A percentile compares a stretch with the other conserved stretches of the same genome.
Evolutionary conservation across 768 basidiomycete genomes (phyloP).

Genomic region (Rhizopogon vesiculosus): DNA sequence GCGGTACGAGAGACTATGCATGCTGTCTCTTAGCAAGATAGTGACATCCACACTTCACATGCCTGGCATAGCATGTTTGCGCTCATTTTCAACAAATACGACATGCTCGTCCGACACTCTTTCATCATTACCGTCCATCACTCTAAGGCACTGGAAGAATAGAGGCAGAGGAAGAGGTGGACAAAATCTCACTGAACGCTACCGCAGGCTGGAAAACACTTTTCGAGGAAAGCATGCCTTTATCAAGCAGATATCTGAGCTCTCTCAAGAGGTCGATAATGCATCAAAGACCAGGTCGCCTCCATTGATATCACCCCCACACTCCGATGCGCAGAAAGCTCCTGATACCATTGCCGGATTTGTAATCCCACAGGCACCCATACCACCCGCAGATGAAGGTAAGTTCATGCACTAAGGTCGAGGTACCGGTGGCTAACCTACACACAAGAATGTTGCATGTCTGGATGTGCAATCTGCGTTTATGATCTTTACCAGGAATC

Average conservation of each 20-base stretch:
- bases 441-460: constrained; percentile 86
- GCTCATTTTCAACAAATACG: constrained; percentile 1
- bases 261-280: constrained; percentile 10
- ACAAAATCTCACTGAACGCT: constrained; percentile 57
- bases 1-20: constrained; percentile 9
- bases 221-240: constrained; percentile 40
- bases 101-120: neutral
- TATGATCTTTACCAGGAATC: constrained; percentile 85
- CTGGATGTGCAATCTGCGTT: constrained; percentile 88
- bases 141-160: neutral
- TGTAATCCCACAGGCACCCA: constrained; percentile 57
- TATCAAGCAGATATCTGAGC: constrained; percentile 23
- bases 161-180: constrained; percentile 32
- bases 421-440: neutral
- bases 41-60: constrained; percentile 2
- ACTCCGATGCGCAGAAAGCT: neutral
- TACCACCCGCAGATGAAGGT: constrained; percentile 66
- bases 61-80: constrained; percentile 1
- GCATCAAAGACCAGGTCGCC: neutral
- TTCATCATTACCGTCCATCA: neutral
- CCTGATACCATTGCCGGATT: constrained; percentile 19
- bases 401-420: constrained; percentile 9
- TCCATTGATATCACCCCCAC: neutral
- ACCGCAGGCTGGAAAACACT: constrained; percentile 49
- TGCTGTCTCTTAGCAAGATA: constrained; percentile 10